A percentile compares a stretch with the other conserved stretches of the same genome.
These are phyloP conservation scores for Penicillium expansum DNA, from an alignment of 2,329 filamentous ascomycete species.

Conservation along the genomic window DNA sequence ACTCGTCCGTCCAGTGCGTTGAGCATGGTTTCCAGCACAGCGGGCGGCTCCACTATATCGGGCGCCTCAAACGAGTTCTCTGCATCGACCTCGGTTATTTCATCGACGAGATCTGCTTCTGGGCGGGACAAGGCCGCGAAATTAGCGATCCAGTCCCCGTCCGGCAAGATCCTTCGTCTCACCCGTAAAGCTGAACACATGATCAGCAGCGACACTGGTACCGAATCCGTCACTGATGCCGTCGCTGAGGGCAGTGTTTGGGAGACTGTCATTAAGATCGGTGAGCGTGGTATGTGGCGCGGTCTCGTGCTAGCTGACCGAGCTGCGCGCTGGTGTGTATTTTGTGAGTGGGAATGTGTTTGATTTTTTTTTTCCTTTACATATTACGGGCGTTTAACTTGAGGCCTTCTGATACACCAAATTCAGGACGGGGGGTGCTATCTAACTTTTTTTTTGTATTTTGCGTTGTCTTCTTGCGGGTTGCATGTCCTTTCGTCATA, in stretches of 20 bases:
- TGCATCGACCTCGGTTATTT: conserved; percentile 53
- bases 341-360: conserved; percentile 63
- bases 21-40: conserved; percentile 58
- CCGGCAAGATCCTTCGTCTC: conserved; percentile 83
- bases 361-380: conserved; percentile 31
- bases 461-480: not conserved
- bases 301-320: conserved; percentile 63
- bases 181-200: conserved; percentile 49
- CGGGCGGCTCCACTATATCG: conserved; percentile 52
- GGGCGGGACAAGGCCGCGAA: conserved; percentile 78
- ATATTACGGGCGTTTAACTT: conserved; percentile 1
- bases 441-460: conserved; percentile 4
- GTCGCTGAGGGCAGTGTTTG: conserved; percentile 56
- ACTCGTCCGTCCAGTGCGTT: conserved; percentile 57
- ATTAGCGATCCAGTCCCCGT: conserved; percentile 88
- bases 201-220: conserved; percentile 32
- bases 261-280: conserved; percentile 67
- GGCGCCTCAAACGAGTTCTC: conserved; percentile 43
- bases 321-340: conserved; percentile 67
- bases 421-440: not conserved
- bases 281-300: conserved; percentile 61
- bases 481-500: conserved; percentile 8
- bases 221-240: conserved; percentile 38
- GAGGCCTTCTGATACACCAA: conserved; percentile 1
- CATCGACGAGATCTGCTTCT: conserved; percentile 40